phyloP scores from a whole-genome alignment of 345 rosid species.

The Citrus maxima region DNA sequence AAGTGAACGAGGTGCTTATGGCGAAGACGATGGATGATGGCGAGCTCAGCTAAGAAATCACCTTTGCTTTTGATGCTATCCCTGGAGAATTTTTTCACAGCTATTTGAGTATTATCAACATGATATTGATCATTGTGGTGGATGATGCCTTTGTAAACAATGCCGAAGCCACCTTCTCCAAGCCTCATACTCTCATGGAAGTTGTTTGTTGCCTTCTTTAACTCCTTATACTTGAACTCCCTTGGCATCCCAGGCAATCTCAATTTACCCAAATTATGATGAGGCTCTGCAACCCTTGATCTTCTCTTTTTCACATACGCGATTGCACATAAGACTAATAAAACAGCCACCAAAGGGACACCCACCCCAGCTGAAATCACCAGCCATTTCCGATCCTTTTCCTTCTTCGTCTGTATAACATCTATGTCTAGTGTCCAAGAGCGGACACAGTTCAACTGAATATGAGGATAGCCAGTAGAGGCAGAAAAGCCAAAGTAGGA shows the following conservation, averaged over 20 bases:
- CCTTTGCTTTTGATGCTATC: conserved; percentile 44
- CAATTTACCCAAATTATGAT: conserved; percentile 15
- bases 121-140: neutral
- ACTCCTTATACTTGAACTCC: conserved; percentile 32
- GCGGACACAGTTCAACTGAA: conserved; percentile 39
- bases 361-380: conserved; percentile 24
- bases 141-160: conserved; percentile 40
- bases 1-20: conserved; percentile 46
- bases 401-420: neutral
- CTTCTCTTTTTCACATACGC: neutral
- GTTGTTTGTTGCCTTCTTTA: conserved; percentile 38
- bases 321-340: neutral
- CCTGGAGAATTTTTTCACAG: conserved; percentile 51
- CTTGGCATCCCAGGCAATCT: conserved; percentile 45
- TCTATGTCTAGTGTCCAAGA: conserved; percentile 37
- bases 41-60: conserved; percentile 50
- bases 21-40: conserved; percentile 49
- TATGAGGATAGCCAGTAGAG: conserved; percentile 35
- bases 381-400: conserved; percentile 2
- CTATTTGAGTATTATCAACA: conserved; percentile 13
- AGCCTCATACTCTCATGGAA: conserved; percentile 39
- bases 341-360: neutral
- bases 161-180: conserved; percentile 52
- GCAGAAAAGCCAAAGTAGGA: conserved; percentile 49
- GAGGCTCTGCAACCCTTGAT: neutral